phyloP scores from a whole-genome alignment of 768 basidiomycete species.

The Tylopilus balloui region DNA sequence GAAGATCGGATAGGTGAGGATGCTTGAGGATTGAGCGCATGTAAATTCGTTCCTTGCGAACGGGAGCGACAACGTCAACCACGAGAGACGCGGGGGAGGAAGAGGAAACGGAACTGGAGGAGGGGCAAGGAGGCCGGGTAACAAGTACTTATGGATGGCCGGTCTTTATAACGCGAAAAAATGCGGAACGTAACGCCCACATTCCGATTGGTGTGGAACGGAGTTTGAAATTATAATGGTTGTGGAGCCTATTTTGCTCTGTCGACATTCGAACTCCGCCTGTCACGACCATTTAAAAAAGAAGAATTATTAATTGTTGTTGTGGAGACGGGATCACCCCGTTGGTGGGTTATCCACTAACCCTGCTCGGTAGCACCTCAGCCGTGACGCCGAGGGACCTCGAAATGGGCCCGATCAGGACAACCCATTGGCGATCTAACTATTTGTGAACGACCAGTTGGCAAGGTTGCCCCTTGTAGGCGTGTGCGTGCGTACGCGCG shows the following conservation, averaged over 20 bases:
- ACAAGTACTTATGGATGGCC: neutral
- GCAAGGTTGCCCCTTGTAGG: neutral
- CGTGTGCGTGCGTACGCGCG: neutral
- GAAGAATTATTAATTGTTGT: neutral
- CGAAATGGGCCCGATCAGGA: neutral
- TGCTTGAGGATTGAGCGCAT: constrained; percentile 35
- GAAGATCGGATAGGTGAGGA: constrained; percentile 18
- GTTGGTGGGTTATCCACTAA: constrained; percentile 1
- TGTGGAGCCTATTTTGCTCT: constrained; percentile 4
- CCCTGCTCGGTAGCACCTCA: neutral
- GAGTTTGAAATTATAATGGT: constrained; percentile 2
- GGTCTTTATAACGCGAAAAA: constrained; percentile 17
- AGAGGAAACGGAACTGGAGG: neutral
- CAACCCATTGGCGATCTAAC: neutral
- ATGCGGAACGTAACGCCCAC: constrained; percentile 18
- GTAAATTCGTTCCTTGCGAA: constrained; percentile 4
- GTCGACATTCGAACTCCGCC: constrained; percentile 11
- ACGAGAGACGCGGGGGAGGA: neutral
- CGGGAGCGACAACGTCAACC: neutral
- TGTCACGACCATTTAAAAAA: constrained; percentile 7
- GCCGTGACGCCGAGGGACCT: neutral
- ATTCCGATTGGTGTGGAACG: constrained; percentile 7
- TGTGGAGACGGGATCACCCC: neutral
- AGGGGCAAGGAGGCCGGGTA: neutral
- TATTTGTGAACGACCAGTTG: constrained; percentile 6